phyloP scores from a whole-genome alignment of 2,329 filamentous ascomycete genomes.

The Talaromyces sp. region DNA sequence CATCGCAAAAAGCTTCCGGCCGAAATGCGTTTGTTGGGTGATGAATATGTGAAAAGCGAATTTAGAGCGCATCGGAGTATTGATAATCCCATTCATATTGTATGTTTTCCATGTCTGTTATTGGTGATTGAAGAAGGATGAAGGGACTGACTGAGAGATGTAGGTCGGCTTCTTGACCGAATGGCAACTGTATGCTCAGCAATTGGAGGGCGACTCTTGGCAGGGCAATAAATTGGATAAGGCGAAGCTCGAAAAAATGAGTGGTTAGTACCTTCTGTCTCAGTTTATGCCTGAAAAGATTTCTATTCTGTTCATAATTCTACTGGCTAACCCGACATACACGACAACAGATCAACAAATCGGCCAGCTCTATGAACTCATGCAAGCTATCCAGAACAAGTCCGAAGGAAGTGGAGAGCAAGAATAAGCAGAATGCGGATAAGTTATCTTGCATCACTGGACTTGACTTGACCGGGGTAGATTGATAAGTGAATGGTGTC shows the following conservation, averaged over 20 bases:
- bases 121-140: not conserved
- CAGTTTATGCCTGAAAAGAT: not conserved
- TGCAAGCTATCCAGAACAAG: constrained; percentile 61
- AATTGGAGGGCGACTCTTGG: constrained; percentile 85
- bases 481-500: too few relatives aligned
- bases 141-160: not conserved
- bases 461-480: not conserved
- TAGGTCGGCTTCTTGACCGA: constrained; percentile 94
- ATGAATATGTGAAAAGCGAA: constrained; percentile 90
- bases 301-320: constrained; percentile 5
- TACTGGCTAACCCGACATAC: not conserved
- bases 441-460: not conserved
- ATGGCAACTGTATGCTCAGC: constrained; percentile 94
- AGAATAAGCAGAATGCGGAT: not conserved
- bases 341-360: constrained; percentile 74
- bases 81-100: constrained; percentile 89
- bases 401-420: constrained; percentile 14
- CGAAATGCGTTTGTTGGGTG: constrained; percentile 77
- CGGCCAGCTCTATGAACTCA: constrained; percentile 88
- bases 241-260: constrained; percentile 87
- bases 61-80: constrained; percentile 79
- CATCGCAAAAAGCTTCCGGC: constrained; percentile 74
- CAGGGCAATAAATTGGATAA: constrained; percentile 78
- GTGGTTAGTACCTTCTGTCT: constrained; percentile 59
- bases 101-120: constrained; percentile 45